These are phyloP conservation scores for Aschersonia sp. DNA, from an alignment of 2,329 filamentous ascomycete species.

Conservation along the genomic window DNA sequence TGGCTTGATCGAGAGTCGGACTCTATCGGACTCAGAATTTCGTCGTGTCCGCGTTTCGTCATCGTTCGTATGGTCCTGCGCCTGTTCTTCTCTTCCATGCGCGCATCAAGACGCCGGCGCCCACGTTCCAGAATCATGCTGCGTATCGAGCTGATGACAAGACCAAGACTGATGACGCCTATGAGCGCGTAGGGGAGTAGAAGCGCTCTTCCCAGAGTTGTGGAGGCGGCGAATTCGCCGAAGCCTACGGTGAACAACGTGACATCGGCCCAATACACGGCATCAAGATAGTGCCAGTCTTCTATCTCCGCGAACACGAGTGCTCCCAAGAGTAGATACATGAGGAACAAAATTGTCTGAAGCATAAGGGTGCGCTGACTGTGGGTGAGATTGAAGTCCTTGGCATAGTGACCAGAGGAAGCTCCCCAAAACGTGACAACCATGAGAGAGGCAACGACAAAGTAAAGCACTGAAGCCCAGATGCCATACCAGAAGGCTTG, in stretches of 20 bases:
- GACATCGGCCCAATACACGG: conserved; percentile 67
- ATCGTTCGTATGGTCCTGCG: conserved; percentile 30
- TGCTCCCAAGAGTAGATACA: conserved; percentile 68
- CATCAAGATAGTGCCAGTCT: conserved; percentile 62
- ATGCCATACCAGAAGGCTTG: conserved; percentile 83
- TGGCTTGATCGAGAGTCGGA: conserved; percentile 4
- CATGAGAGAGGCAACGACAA: conserved; percentile 63
- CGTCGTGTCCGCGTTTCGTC: conserved; percentile 27
- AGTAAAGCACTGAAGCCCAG: conserved; percentile 67
- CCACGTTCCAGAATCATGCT: conserved; percentile 47
- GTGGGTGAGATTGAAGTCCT: conserved; percentile 64
- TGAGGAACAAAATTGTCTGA: conserved; percentile 74
- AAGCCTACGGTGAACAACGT: conserved; percentile 52
- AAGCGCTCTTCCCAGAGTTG: conserved; percentile 49
- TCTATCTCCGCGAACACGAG: conserved; percentile 62
- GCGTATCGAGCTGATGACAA: conserved; percentile 70
- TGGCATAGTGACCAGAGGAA: conserved; percentile 51
- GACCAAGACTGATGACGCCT: conserved; percentile 71
- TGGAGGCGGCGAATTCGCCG: conserved; percentile 36
- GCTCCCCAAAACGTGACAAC: conserved; percentile 71
- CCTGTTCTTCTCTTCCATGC: conserved; percentile 46
- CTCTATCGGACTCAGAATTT: conserved; percentile 34
- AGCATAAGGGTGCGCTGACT: conserved; percentile 80
- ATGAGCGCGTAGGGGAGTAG: conserved; percentile 74
- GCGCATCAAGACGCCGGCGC: conserved; percentile 35